A percentile compares a stretch with the other conserved stretches of the same genome.
Conservation (phyloP, 352 stramenopile species). For the Phytophthora hybrid region DNA sequence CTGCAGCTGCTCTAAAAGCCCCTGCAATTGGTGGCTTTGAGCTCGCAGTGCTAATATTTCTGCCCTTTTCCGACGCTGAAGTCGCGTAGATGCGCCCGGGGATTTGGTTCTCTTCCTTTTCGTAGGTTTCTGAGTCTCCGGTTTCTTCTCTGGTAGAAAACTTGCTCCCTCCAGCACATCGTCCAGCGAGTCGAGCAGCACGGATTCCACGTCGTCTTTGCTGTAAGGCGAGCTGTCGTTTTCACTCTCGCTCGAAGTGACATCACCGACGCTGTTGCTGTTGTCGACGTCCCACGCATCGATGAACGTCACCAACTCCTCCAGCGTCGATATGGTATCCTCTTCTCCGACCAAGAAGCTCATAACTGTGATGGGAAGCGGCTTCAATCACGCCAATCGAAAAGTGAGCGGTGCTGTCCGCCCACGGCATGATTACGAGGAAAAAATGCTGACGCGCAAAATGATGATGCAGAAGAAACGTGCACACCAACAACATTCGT, state of each 20-base stretch:
- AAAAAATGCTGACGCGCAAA: constrained; percentile 10
- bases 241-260: constrained; percentile 26
- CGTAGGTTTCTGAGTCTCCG: neutral
- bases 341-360: constrained; percentile 18
- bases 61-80: constrained; percentile 34
- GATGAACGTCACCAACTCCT: constrained; percentile 40
- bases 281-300: constrained; percentile 28
- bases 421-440: constrained; percentile 15
- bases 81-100: constrained; percentile 25
- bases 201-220: constrained; percentile 16
- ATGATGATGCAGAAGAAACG: constrained; percentile 20
- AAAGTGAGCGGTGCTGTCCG: constrained; percentile 12
- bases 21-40: constrained; percentile 26
- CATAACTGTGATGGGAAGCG: constrained; percentile 6
- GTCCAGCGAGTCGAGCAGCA: constrained; percentile 29
- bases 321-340: constrained; percentile 25
- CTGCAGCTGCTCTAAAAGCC: constrained; percentile 24
- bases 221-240: constrained; percentile 22
- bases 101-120: constrained; percentile 34
- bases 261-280: neutral
- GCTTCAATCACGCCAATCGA: constrained; percentile 11
- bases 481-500: neutral
- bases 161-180: constrained; percentile 13
- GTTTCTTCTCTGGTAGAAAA: constrained; percentile 15
- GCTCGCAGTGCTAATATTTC: constrained; percentile 35